Evolutionary conservation across 1,284 basidiomycete species (phyloP), one percentile per base, ranked within the genome.

Genomic region (Ustilago vetiveriae): DNA sequence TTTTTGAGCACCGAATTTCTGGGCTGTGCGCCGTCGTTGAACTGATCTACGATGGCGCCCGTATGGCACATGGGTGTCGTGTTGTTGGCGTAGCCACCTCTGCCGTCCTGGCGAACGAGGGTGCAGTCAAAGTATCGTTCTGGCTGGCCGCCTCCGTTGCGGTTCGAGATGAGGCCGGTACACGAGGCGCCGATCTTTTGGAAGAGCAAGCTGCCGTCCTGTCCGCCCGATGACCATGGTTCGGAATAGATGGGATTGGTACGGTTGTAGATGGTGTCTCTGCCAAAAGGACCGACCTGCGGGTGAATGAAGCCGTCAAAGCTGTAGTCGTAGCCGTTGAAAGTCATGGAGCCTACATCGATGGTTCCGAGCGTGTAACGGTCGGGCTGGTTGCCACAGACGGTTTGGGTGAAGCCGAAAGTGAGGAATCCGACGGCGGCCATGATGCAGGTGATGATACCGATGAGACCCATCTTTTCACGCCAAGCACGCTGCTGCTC

Each of bases 101-200:
- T 88, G 35, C 89, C 90, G 65, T 87, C 86, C 81, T 93, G 92
- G 70, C 88, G 86, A 83, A 87, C 90, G 41, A 94, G 83, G 78
- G 95, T 95, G 86, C 96, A 98, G 3, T 94, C 92, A 83, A 98
- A 97, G 83, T 97, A 97, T 91, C 92, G 96, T 0, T 76, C 83
- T 14, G 74, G 72, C 41, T 73, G 63, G 13, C 55, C 53, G 65
- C 86, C 82, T 22, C 60, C 66, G n/a, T 26, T 42, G 21, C 58
- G 45, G 40, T 74, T 66, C 13, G 87, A 90, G 77, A 99, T 90
- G 76, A 92, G 76, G 22, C 87, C 87, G 19, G 87, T 83, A 82
- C 95, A 99, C 56, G 90, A 86, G 74, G 90, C 85, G 81, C 94
- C 94, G 66, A 90, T 88, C 47, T 88, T 91, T 84, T 98, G 95